Evolutionary conservation across 2,329 filamentous ascomycete species (phyloP), one percentile per base, ranked within the genome.

Genomic region (Fusarium domesticum): DNA sequence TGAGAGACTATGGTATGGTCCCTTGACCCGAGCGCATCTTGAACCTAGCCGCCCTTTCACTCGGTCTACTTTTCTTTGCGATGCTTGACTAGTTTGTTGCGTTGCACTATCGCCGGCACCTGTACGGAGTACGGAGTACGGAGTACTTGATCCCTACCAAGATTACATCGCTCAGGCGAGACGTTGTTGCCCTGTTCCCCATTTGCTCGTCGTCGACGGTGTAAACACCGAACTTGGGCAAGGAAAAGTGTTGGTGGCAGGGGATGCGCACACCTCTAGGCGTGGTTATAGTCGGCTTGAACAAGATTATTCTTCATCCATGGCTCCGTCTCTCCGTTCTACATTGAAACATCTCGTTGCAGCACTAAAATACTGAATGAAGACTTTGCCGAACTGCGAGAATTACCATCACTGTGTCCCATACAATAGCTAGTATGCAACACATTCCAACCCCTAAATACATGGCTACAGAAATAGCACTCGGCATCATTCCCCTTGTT

Each of bases 11-110:
- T 48, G 39, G 30, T 35, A 42, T 32, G 23, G 55, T 57, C 57
- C 57, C 41, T 60, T 60, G 56, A 60, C 42, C 57, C 57, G 57
- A 55, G n/a, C n/a, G n/a, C n/a, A n/a, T n/a, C n/a, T n/a, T n/a
- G 39, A 43, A 49, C 42, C 46, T 45, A 39, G 43, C 39, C 40
- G n/a, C 37, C 39, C 18, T 20, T 20, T 42, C 35, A 18, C 34
- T 30, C 10, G 18, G 23, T 40, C 30, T 35, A 36, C 39, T 30
- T 18, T 19, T n/a, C n/a, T n/a, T n/a, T n/a, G n/a, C n/a, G n/a
- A n/a, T n/a, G n/a, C n/a, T n/a, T n/a, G n/a, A n/a, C n/a, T n/a
- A n/a, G n/a, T n/a, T n/a, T n/a, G n/a, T n/a, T n/a, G n/a, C n/a
- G n/a, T n/a, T n/a, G n/a, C n/a, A n/a, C n/a, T n/a, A n/a, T 12